Evolutionary conservation across 371 early-diverging fungal species (phyloP).

Genomic region (Haplosporangium sp.): DNA sequence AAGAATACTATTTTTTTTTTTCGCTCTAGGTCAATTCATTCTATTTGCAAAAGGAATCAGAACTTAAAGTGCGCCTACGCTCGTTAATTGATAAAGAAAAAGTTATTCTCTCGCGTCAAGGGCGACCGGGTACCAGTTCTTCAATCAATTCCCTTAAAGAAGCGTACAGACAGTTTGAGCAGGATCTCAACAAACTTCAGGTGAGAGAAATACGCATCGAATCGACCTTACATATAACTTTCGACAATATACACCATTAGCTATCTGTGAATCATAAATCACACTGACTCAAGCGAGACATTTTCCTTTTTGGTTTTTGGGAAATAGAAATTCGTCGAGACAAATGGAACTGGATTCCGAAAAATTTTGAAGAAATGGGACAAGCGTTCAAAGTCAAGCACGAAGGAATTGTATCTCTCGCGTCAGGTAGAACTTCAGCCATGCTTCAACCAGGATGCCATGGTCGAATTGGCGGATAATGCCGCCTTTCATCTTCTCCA

Average conservation of each 20-base stretch:
- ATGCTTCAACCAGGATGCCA: slow-evolving; percentile 91
- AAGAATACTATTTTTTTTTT: not conserved
- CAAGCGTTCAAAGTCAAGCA: slow-evolving; percentile 93
- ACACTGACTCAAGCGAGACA: too few relatives aligned
- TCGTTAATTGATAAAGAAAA: slow-evolving; percentile 86
- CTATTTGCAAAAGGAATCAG: slow-evolving; percentile 84
- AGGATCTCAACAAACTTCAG: slow-evolving; percentile 94
- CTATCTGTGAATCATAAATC: not conserved
- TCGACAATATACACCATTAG: too few relatives aligned
- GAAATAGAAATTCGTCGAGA: slow-evolving; percentile 90
- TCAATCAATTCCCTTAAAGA: slow-evolving; percentile 80
- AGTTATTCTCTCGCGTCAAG: slow-evolving; percentile 68
- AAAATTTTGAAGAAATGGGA: slow-evolving; percentile 99
- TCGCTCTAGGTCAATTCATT: slow-evolving; percentile 83
- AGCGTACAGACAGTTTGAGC: slow-evolving; percentile 91
- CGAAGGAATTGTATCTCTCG: slow-evolving; percentile 95
- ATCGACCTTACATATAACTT: too few relatives aligned
- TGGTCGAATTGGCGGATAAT: slow-evolving; percentile 89
- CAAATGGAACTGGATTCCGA: slow-evolving; percentile 94
- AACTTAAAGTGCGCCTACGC: slow-evolving; percentile 81
- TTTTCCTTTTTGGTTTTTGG: too few relatives aligned
- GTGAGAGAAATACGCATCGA: slow-evolving; percentile 55
- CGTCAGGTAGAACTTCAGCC: slow-evolving; percentile 96
- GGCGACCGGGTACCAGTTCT: slow-evolving; percentile 68
- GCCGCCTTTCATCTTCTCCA: slow-evolving; percentile 64